Percentiles rank a stretch among this genome's conserved stretches.
Conservation (phyloP, 1,284 basidiomycete species). For the Cystobasidiaceae sp. region DNA sequence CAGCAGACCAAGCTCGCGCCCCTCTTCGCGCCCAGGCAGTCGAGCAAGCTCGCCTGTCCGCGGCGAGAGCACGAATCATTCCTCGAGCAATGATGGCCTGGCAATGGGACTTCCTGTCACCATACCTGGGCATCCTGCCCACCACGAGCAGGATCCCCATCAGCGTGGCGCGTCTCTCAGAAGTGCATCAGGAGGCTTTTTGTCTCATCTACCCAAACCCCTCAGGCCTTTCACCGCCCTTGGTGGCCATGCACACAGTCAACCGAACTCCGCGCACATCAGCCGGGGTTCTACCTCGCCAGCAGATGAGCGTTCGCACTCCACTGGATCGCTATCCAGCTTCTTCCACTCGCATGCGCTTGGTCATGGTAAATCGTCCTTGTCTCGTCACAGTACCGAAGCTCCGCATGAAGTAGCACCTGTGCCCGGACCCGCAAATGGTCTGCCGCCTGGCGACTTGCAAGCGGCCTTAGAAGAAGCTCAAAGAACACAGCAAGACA, state of each 20-base stretch:
- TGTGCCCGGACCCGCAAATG: background rate
- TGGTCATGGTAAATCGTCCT: background rate
- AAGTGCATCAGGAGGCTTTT: slow-evolving; percentile 32
- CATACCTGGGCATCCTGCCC: background rate
- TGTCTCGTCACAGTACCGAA: background rate
- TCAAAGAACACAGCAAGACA: slow-evolving; percentile 13
- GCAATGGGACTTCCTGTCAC: background rate
- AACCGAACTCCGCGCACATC: slow-evolving; percentile 1
- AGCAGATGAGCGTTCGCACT: slow-evolving; percentile 4
- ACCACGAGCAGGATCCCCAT: slow-evolving; percentile 9
- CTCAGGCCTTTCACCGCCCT: slow-evolving; percentile 40
- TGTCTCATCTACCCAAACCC: slow-evolving; percentile 41
- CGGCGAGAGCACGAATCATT: background rate
- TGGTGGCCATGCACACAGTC: slow-evolving; percentile 12
- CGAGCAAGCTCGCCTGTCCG: slow-evolving; percentile 34
- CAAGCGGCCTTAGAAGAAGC: slow-evolving; percentile 23
- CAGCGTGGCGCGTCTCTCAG: background rate
- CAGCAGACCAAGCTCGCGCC: slow-evolving; percentile 30
- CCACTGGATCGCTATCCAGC: slow-evolving; percentile 2
- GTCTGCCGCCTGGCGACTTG: background rate
- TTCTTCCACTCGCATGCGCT: slow-evolving; percentile 12
- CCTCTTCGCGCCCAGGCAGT: slow-evolving; percentile 31
- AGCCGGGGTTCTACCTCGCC: background rate
- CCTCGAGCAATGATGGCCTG: background rate
- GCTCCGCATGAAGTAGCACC: background rate